Base-by-base conservation (phyloP, 257 asterid genomes). In the Lantana camara region DNA sequence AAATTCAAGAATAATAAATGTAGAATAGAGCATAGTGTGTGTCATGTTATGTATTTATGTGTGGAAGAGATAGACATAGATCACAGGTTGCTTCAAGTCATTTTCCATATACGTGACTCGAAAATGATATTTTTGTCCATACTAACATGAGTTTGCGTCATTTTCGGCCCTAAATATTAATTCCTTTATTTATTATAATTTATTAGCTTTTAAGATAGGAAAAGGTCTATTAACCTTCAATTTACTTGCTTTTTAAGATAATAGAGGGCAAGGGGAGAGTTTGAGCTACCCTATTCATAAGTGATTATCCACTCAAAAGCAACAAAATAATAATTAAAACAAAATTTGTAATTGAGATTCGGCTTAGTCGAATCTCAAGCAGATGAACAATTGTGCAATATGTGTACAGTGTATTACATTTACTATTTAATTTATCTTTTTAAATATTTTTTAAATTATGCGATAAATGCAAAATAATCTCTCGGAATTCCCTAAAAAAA, bases 51-150 rank as follows among this genome's bases (percentile, higher is more conserved):
- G 2, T 27, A 27, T 27, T 61, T 17, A 35, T 55, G 23, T 21
- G 40, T 29, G 61, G 63, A 32, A 17, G 55, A n/a, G 64, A 68
- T 64, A 58, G 40, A 63, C 23, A 60, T 63, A 42, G 64, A 64
- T 61, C 66, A 70, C 66, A 73, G 64, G 60, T 70, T 66, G 75
- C 19, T 66, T 52, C 47, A 24, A 42, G 74, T 73, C 80, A 61
- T 69, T 77, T 73, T 73, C 77, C 29, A 64, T 69, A 22, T 3
- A 34, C 14, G 54, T 22, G 27, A 9, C 55, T 4, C 9, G 32
- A 30, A 60, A 60, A 59, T 16, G 62, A 60, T 55, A 14, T 2
- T 45, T 59, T 40, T 49, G 67, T 48, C 67, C 72, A 1, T 6
- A 12, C 0, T 15, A 3, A 5, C 23, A 38, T 27, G 16, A 42